Evolutionary conservation across 139 green algal genomes (phyloP).

Genomic region (Chlamydomonas incerta): DNA sequence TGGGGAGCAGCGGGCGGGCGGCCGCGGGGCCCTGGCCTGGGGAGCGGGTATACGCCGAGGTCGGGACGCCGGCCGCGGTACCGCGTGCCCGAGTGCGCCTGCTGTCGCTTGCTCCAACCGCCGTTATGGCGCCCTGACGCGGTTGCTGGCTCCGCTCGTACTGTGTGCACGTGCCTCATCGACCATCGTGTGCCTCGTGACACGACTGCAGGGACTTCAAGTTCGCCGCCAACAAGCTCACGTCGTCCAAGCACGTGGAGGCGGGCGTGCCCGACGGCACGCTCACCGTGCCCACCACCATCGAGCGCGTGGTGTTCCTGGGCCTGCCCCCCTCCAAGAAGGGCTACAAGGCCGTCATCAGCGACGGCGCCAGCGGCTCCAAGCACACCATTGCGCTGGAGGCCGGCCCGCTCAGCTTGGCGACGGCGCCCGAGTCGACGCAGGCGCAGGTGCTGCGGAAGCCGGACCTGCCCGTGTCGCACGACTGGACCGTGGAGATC

Average conservation of each 20-base stretch:
- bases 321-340: slow-evolving; percentile 48
- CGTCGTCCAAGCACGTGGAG: slow-evolving; percentile 11
- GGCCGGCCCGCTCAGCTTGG: slow-evolving; percentile 21
- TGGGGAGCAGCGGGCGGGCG: background rate
- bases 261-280: slow-evolving; percentile 16
- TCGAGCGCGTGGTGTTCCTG: slow-evolving; percentile 70
- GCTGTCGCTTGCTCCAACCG: too few relatives aligned
- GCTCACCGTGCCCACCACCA: slow-evolving; percentile 14
- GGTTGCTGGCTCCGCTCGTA: too few relatives aligned
- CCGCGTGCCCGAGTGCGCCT: too few relatives aligned
- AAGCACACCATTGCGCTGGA: slow-evolving; percentile 26
- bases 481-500: slow-evolving; percentile 47
- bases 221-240: slow-evolving; percentile 45
- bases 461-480: slow-evolving; percentile 29
- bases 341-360: slow-evolving; percentile 18
- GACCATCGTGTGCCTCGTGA: background rate
- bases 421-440: background rate
- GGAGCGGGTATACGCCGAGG: too few relatives aligned
- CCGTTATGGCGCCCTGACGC: too few relatives aligned
- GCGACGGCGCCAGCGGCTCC: background rate
- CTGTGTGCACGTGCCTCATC: slow-evolving; percentile 50
- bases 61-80: too few relatives aligned
- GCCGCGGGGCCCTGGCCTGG: too few relatives aligned
- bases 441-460: slow-evolving; percentile 40
- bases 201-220: slow-evolving; percentile 48